phyloP scores from a whole-genome alignment of 164 flowering plant genomes.

The Saururus chinensis region DNA sequence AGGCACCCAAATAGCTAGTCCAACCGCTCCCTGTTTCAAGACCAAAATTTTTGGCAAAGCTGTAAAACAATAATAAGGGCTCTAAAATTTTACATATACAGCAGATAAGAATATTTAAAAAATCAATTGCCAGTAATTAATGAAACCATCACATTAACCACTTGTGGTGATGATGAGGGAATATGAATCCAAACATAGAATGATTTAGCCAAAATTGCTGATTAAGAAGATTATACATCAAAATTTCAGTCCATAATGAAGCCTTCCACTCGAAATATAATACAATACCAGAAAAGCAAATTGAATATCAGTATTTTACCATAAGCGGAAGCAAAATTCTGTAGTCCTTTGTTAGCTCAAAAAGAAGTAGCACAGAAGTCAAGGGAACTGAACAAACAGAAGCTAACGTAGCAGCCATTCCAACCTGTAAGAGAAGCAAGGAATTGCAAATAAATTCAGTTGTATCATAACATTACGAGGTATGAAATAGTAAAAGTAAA shows the following conservation, averaged over 20 bases:
- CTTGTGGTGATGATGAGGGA: too few relatives aligned
- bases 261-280: too few relatives aligned
- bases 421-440: conserved; percentile 52
- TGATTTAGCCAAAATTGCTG: too few relatives aligned
- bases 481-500: neutral
- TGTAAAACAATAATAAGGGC: too few relatives aligned
- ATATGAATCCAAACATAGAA: too few relatives aligned
- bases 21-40: conserved; percentile 86
- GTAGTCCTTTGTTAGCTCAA: conserved; percentile 97
- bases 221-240: too few relatives aligned
- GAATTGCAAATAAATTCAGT: neutral
- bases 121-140: too few relatives aligned
- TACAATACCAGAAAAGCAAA: too few relatives aligned
- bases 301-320: conserved; percentile 30
- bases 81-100: too few relatives aligned
- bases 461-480: neutral
- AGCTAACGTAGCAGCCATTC: conserved; percentile 99
- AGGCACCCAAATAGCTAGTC: conserved; percentile 99
- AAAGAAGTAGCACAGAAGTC: conserved; percentile 90
- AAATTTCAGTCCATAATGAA: too few relatives aligned
- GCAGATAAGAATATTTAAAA: too few relatives aligned
- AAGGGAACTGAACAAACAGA: conserved; percentile 95
- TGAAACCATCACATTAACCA: too few relatives aligned
- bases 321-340: conserved; percentile 94
- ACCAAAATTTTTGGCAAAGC: neutral